Base-by-base conservation (phyloP, 257 asterid genomes). In the Solanum bukasovii region DNA sequence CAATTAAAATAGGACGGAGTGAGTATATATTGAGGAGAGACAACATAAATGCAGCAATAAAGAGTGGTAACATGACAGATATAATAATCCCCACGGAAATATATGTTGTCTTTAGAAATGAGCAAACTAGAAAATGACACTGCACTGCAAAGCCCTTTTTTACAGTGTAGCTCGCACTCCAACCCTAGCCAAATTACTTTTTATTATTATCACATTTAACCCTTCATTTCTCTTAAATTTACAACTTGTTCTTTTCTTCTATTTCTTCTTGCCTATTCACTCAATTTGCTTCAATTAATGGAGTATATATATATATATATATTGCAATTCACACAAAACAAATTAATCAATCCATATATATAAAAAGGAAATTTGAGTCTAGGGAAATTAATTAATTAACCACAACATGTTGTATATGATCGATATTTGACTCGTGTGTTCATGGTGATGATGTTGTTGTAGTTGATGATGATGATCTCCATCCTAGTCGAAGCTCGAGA, bases 401-500 rank as follows among this genome's bases (percentile, higher is more conserved):
- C 67, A 25, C 67, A 79, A 38, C 79, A 72, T 87, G 73, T 75
- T 49, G 42, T 20, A 23, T 71, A 71, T 70, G 38, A 65, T 65
- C 14, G 23, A 81, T 14, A 49, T 49, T 14, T 25, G 49, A 20
- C 34, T 82, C 2, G 13, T 20, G 46, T 27, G 25, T 68, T 73
- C 86, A 87, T 72, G 89, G 87, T 70, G 63, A 78, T 9, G 44
- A 29, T 16, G 40, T 83, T 78, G 85, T 84, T 79, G 86, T 84
- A 71, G 86, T 84, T 72, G 88, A 70, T 46, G 84, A 61, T 29
- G 88, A 46, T 35, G 88, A 85, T 52, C 88, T 85, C 23, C 91
- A 87, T 81, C 95, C 95, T 83, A 93, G 84, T 13, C 94, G 94
- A 68, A 93, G 92, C 87, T 91, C 95, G n/a, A 93, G 84, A 83